Percentiles rank a stretch among this genome's conserved stretches.
Conservation (phyloP, 75 land plant genomes). For the Ceratopteris richardii region DNA sequence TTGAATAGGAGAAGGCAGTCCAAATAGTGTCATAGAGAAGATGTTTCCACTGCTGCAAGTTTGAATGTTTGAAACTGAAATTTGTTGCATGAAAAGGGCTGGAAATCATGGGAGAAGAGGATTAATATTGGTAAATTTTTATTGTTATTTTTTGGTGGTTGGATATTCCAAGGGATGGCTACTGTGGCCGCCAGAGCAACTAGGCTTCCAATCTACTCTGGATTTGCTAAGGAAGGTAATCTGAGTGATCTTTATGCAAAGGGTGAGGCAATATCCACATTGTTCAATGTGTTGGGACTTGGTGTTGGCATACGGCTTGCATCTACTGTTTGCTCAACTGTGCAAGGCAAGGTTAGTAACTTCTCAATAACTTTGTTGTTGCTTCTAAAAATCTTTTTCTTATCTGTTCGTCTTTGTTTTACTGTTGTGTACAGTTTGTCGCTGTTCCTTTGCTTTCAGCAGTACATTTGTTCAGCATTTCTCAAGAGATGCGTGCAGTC, state of each 20-base stretch:
- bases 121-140: too few relatives aligned
- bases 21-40: too few relatives aligned
- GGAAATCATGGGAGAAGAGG: too few relatives aligned
- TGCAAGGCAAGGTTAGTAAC: slow-evolving; percentile 84
- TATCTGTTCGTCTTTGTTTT: background rate
- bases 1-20: too few relatives aligned
- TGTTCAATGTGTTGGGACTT: slow-evolving; percentile 84
- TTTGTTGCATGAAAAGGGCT: too few relatives aligned
- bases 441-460: slow-evolving; percentile 71
- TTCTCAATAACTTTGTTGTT: background rate
- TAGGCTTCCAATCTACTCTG: slow-evolving; percentile 89
- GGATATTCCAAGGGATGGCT: slow-evolving; percentile 89
- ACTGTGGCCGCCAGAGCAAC: slow-evolving; percentile 99
- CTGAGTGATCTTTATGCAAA: slow-evolving; percentile 98
- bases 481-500: slow-evolving; percentile 86
- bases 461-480: slow-evolving; percentile 76
- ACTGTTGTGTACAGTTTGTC: slow-evolving; percentile 40
- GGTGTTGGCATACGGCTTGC: slow-evolving; percentile 91
- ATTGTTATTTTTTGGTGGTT: too few relatives aligned
- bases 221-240: slow-evolving; percentile 98
- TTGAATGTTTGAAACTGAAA: too few relatives aligned
- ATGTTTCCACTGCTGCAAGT: too few relatives aligned
- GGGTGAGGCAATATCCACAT: slow-evolving; percentile 99
- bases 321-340: slow-evolving; percentile 74
- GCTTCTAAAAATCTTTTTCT: too few relatives aligned